Base-by-base conservation (phyloP, 768 basidiomycete species). In the Cystofilobasidium capitatum region DNA sequence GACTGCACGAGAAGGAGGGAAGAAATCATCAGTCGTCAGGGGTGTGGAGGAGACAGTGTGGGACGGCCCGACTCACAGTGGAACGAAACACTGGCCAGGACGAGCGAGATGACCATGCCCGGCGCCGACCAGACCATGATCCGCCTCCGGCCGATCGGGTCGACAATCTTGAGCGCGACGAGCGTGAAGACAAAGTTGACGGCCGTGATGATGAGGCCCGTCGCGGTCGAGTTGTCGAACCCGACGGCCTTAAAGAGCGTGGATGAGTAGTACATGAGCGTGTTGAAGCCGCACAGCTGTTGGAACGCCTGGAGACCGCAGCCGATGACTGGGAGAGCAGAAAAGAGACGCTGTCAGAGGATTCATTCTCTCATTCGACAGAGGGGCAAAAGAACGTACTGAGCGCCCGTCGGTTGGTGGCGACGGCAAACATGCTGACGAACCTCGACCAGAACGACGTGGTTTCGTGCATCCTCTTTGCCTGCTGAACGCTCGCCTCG, bases 271-370 rank as follows among this genome's bases (percentile, higher is more conserved):
- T 72, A 77, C 77, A 78, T 78, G 54, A 89, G 81, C 0, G 88
- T 88, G 72, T 90, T 89, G 80, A 69, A 69, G 22, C 89, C 89
- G 69, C 85, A 89, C 0, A 90, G 80, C 74, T 90, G 89, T 73
- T 91, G 89, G 76, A 85, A 86, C 0, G 86, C 88, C 78, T 90
- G 88, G 76, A 90, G 83, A 51, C 86, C 88, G 73, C 87, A 88
- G 13, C 83, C 86, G 17, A 91, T 81, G 70, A 87, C 86, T 88
- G 65, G 16, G 58, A 37, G 16, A 22, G 29, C 22, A 49, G 29
- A 26, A 22, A 35, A 37, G 20, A 29, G 12, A 63, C 31, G 54
- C 3, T 10, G 24, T 42, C 26, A 58, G 37, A n/a, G 29, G 42
- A 37, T 68, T 20, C 24, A 36, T 36, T 54, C 24, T 58, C 35